These are phyloP conservation scores for Diaporthe sp. DNA, from an alignment of 2,329 filamentous ascomycete genomes.

Conservation along the genomic window DNA sequence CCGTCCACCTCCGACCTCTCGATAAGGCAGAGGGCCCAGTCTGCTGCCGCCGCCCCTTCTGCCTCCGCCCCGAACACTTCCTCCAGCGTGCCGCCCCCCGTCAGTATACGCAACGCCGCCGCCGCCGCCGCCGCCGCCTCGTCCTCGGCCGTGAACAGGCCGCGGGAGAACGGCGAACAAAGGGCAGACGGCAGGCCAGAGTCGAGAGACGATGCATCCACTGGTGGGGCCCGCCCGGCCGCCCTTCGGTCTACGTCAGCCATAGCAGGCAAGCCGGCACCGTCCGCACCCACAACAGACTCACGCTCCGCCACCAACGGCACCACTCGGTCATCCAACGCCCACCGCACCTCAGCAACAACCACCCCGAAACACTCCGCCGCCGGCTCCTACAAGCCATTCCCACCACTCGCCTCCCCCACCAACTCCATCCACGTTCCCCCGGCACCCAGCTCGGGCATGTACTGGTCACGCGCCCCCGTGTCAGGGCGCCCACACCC, in stretches of 20 bases:
- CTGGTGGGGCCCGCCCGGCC: conserved; percentile 55
- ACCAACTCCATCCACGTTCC: conserved; percentile 71
- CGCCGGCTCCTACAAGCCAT: conserved; percentile 58
- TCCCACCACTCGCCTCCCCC: conserved; percentile 70
- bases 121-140: conserved; percentile 28
- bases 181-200: conserved; percentile 45
- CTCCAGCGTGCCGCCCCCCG: conserved; percentile 36
- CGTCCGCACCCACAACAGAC: conserved; percentile 43
- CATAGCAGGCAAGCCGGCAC: conserved; percentile 56
- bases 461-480: conserved; percentile 79
- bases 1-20: conserved; percentile 61
- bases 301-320: conserved; percentile 44
- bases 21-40: conserved; percentile 64
- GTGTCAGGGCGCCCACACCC: conserved; percentile 74
- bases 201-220: conserved; percentile 46
- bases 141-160: conserved; percentile 31
- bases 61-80: conserved; percentile 45
- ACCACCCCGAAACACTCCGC: conserved; percentile 45
- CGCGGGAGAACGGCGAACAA: conserved; percentile 44
- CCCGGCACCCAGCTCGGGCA: conserved; percentile 75
- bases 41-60: conserved; percentile 55
- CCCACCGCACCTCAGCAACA: conserved; percentile 33
- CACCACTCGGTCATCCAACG: conserved; percentile 23
- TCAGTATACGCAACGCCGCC: conserved; percentile 37
- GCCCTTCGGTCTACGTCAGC: conserved; percentile 68